These are phyloP conservation scores for sorghum (Sorghum bicolor) DNA, from an alignment of 176 grass and related monocot species.

Conservation along the genomic window DNA sequence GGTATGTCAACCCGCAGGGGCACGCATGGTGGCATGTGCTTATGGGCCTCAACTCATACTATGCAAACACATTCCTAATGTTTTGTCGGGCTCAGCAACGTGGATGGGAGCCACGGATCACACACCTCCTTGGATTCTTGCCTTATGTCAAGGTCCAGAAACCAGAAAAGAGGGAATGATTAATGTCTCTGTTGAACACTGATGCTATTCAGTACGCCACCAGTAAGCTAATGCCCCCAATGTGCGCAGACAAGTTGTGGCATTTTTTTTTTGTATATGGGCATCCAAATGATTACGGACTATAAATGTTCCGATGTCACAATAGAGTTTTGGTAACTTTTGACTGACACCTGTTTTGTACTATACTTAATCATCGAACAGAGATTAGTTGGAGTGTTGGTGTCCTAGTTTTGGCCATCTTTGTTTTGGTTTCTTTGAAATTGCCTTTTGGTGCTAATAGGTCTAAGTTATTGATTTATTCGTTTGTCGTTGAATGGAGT, in stretches of 20 bases:
- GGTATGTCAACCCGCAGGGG: conserved; percentile 83
- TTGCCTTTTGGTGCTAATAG: conserved; percentile 26
- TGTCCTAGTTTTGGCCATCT: conserved; percentile 19
- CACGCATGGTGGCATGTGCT: conserved; percentile 92
- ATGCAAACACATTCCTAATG: conserved; percentile 88
- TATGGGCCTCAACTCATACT: conserved; percentile 86
- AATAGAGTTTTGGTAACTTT: conserved; percentile 59
- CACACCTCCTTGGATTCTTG: conserved; percentile 55
- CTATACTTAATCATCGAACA: conserved; percentile 43
- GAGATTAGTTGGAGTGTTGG: conserved; percentile 40
- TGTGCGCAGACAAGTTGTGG: conserved; percentile 25
- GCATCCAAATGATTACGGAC: conserved; percentile 52
- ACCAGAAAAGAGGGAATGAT: conserved; percentile 67
- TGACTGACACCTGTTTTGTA: conserved; percentile 67
- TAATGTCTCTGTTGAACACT: not conserved
- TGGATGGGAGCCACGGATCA: conserved; percentile 59
- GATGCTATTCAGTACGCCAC: conserved; percentile 18
- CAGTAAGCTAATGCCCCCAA: conserved; percentile 19
- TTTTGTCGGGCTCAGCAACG: conserved; percentile 83
- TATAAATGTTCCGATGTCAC: conserved; percentile 50
- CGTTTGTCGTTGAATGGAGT: conserved; percentile 24
- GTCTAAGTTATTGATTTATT: conserved; percentile 35
- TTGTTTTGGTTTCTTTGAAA: conserved; percentile 11
- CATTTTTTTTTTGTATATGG: conserved; percentile 59
- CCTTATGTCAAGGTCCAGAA: conserved; percentile 85